phyloP scores from a whole-genome alignment of 345 rosid species.

The Gossypium raimondii region DNA sequence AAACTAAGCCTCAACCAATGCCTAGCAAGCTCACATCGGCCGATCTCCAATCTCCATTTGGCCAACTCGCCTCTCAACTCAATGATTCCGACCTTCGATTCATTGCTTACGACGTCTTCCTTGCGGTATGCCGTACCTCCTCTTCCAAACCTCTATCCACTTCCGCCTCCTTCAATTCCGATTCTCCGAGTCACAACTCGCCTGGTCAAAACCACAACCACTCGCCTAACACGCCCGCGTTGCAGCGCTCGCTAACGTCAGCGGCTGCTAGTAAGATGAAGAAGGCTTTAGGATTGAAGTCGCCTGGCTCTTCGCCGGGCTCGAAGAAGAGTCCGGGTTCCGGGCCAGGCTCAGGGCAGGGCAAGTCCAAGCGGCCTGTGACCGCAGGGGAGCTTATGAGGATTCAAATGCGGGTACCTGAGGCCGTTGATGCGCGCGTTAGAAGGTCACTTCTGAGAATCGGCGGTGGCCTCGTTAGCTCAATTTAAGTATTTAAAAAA shows the following conservation, averaged over 20 bases:
- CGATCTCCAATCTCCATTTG: slow-evolving; percentile 75
- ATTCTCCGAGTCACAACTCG: slow-evolving; percentile 33
- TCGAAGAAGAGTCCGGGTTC: slow-evolving; percentile 67
- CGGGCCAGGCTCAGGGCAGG: slow-evolving; percentile 51
- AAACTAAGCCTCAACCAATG: slow-evolving; percentile 26
- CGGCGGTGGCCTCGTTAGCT: slow-evolving; percentile 78
- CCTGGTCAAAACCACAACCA: slow-evolving; percentile 17
- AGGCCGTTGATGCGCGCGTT: slow-evolving; percentile 74
- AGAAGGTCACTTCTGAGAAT: slow-evolving; percentile 82
- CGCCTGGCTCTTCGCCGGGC: slow-evolving; percentile 22
- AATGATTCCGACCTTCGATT: slow-evolving; percentile 76
- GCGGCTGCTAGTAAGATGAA: slow-evolving; percentile 93
- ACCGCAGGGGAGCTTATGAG: slow-evolving; percentile 93
- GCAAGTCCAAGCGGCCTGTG: slow-evolving; percentile 55
- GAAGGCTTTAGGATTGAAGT: slow-evolving; percentile 83
- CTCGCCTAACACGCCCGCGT: slow-evolving; percentile 33
- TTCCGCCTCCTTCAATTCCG: slow-evolving; percentile 34
- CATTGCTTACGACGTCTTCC: slow-evolving; percentile 90
- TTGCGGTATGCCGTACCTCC: slow-evolving; percentile 78
- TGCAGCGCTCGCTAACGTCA: slow-evolving; percentile 84
- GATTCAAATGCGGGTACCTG: slow-evolving; percentile 80
- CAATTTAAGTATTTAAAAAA: neutral
- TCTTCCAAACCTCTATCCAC: slow-evolving; percentile 63
- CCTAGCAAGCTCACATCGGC: slow-evolving; percentile 24
- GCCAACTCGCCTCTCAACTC: slow-evolving; percentile 63